phyloP scores from a whole-genome alignment of 306 rosid species.

The Vigna angularis region DNA sequence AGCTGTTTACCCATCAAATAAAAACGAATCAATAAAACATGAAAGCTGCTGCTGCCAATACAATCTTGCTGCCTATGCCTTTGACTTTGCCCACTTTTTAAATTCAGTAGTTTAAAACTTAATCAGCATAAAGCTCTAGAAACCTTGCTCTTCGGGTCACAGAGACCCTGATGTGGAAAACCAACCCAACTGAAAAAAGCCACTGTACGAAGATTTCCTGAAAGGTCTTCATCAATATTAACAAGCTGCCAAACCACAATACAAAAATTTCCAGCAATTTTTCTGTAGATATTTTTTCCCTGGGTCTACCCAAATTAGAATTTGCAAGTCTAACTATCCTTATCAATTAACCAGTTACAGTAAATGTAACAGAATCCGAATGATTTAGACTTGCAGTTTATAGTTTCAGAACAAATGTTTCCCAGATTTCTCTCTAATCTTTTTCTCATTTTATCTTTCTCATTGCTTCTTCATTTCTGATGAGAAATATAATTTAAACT shows the following conservation, averaged over 20 bases:
- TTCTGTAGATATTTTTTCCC: conserved; percentile 3
- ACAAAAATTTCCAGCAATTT: conserved; percentile 27
- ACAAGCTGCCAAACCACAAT: conserved; percentile 10
- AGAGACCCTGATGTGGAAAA: conserved; percentile 4
- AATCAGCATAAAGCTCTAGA: conserved; percentile 19
- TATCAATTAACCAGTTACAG: neutral
- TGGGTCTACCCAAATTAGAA: conserved; percentile 25
- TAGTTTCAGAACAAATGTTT: neutral
- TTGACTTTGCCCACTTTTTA: conserved; percentile 13
- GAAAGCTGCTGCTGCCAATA: conserved; percentile 33
- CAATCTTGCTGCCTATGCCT: conserved; percentile 32
- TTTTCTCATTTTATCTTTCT: neutral
- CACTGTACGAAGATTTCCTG: neutral
- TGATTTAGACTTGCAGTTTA: neutral
- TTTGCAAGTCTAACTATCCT: neutral
- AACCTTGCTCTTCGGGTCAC: neutral
- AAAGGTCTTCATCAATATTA: conserved; percentile 22
- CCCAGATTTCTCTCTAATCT: neutral
- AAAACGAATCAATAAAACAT: neutral
- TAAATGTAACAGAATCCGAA: neutral
- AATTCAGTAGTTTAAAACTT: neutral
- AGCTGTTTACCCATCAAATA: neutral
- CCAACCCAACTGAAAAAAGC: conserved; percentile 1
- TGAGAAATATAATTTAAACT: neutral
- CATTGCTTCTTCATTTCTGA: neutral